phyloP scores from a whole-genome alignment of 2,329 filamentous ascomycete species.

The Clarireedia sp. region DNA sequence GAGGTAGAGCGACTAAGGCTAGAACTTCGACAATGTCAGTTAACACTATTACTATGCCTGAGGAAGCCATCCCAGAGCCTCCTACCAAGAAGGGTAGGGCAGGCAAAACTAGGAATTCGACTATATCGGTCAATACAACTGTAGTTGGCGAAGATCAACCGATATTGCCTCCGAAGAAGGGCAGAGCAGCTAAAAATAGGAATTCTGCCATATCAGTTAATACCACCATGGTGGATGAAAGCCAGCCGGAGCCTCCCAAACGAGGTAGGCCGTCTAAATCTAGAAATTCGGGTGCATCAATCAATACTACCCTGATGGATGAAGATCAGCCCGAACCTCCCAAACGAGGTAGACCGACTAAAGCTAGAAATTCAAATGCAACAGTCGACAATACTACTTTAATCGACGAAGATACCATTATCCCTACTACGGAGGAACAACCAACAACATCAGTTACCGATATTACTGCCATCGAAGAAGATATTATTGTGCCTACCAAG shows the following conservation, averaged over 20 bases:
- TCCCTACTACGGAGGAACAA: background rate
- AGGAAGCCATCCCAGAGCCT: background rate
- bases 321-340: background rate
- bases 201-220: background rate
- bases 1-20: slow-evolving; percentile 57
- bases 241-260: background rate
- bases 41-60: background rate
- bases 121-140: background rate
- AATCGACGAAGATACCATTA: background rate
- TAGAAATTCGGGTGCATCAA: background rate
- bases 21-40: slow-evolving; percentile 52
- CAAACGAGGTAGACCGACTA: background rate
- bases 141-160: background rate
- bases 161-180: background rate
- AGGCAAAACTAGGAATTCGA: no score
- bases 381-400: background rate
- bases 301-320: background rate
- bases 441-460: slow-evolving; percentile 10
- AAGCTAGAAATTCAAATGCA: background rate
- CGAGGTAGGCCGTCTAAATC: background rate
- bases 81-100: no score
- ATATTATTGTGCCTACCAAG: slow-evolving; percentile 44
- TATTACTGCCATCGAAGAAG: slow-evolving; percentile 43
- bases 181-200: background rate
- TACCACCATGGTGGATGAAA: background rate